Evolutionary conservation across 768 basidiomycete genomes (phyloP).

Genomic region (Suillus luteus): DNA sequence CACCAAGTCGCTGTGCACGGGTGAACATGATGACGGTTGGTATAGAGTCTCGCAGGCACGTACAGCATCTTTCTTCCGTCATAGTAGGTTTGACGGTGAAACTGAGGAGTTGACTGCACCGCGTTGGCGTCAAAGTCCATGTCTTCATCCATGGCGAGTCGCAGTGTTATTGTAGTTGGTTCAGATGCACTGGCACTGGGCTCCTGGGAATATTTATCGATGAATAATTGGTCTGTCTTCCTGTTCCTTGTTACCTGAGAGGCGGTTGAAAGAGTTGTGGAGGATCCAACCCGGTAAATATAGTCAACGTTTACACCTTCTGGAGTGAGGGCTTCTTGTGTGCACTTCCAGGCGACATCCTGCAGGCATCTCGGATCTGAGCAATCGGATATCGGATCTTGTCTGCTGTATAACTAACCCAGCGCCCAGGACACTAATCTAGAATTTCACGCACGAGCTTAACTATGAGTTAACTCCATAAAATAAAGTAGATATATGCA

Average conservation of each 20-base stretch:
- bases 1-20: constrained; percentile 72
- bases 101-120: constrained; percentile 34
- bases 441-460: not conserved
- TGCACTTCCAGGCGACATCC: constrained; percentile 32
- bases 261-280: not conserved
- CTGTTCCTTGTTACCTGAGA: constrained; percentile 2
- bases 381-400: constrained; percentile 38
- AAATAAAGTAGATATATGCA: constrained; percentile 13
- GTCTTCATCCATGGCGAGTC: constrained; percentile 70
- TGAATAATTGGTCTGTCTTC: not conserved
- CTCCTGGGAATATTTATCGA: not conserved
- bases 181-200: not conserved
- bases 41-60: constrained; percentile 33
- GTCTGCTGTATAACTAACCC: constrained; percentile 4
- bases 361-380: constrained; percentile 41
- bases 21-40: constrained; percentile 23
- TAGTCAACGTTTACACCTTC: constrained; percentile 3
- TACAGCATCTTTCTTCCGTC: constrained; percentile 73
- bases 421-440: not conserved
- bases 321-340: constrained; percentile 12
- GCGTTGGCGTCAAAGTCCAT: constrained; percentile 63
- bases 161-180: constrained; percentile 1
- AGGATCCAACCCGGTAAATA: constrained; percentile 5
- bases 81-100: constrained; percentile 39
- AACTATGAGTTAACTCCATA: constrained; percentile 18